These are phyloP conservation scores for Dactylonectria macrodidyma DNA, from an alignment of 2,329 filamentous ascomycete species.

Conservation along the genomic window DNA sequence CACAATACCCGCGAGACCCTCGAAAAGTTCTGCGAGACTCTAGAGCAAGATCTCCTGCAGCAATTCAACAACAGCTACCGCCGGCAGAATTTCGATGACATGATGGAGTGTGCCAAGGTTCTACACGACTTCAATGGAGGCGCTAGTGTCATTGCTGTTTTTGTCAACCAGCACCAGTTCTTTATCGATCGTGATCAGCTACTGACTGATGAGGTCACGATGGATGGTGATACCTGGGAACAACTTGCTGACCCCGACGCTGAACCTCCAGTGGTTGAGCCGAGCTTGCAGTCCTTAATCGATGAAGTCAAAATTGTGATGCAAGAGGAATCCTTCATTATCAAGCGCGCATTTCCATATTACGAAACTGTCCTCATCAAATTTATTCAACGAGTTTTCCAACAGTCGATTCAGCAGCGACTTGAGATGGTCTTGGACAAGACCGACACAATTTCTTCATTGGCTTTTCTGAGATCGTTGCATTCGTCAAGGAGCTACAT, in stretches of 20 bases:
- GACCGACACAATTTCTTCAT: constrained; percentile 89
- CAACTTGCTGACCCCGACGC: constrained; percentile 93
- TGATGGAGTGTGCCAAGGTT: constrained; percentile 96
- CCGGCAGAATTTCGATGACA: constrained; percentile 95
- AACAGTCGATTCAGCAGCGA: constrained; percentile 97
- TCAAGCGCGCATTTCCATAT: constrained; percentile 95
- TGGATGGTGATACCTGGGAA: constrained; percentile 87
- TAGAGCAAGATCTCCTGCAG: constrained; percentile 95
- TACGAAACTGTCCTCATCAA: constrained; percentile 94
- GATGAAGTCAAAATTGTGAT: constrained; percentile 97
- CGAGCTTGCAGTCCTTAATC: constrained; percentile 90
- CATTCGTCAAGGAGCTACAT: constrained; percentile 95
- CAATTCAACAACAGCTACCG: constrained; percentile 99
- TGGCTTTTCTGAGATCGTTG: constrained; percentile 91
- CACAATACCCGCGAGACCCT: constrained; percentile 88
- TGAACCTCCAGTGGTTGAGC: constrained; percentile 91
- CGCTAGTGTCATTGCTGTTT: constrained; percentile 93
- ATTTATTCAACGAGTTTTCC: constrained; percentile 96
- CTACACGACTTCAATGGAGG: constrained; percentile 97
- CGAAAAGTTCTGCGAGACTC: constrained; percentile 95
- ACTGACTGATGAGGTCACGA: constrained; percentile 86
- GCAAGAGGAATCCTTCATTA: constrained; percentile 97
- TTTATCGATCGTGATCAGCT: constrained; percentile 97
- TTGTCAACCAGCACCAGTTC: constrained; percentile 99
- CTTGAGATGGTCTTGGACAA: constrained; percentile 97